A percentile compares a stretch with the other conserved stretches of the same genome.
Evolutionary conservation across 345 rosid species (phyloP).

Genomic region (Lepidium didymum): DNA sequence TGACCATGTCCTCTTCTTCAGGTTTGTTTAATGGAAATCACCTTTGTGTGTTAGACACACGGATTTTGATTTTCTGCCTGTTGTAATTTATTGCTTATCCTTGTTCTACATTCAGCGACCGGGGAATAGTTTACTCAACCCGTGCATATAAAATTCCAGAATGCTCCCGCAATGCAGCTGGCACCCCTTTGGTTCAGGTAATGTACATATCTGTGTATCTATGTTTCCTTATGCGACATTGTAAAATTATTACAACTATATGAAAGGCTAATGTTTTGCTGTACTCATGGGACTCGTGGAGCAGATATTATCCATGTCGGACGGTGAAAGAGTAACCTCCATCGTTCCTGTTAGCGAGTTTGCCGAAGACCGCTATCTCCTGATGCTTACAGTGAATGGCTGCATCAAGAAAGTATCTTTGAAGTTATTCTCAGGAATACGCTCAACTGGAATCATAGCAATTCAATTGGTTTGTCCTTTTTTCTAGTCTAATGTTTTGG

Average conservation of each 20-base stretch:
- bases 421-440: slow-evolving; percentile 72
- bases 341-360: slow-evolving; percentile 86
- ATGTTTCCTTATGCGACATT: background rate
- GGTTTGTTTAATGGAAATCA: slow-evolving; percentile 32
- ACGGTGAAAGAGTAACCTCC: slow-evolving; percentile 96
- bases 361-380: slow-evolving; percentile 65
- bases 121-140: slow-evolving; percentile 84
- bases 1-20: slow-evolving; percentile 88
- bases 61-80: background rate
- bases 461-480: slow-evolving; percentile 73
- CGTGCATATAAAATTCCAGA: slow-evolving; percentile 96
- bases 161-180: slow-evolving; percentile 84
- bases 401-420: slow-evolving; percentile 95
- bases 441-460: slow-evolving; percentile 96
- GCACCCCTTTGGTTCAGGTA: slow-evolving; percentile 92
- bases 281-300: slow-evolving; percentile 14
- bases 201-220: background rate
- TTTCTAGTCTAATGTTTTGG: background rate
- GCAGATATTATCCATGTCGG: slow-evolving; percentile 81
- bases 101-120: slow-evolving; percentile 47
- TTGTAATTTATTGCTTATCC: background rate
- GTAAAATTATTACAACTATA: background rate
- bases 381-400: slow-evolving; percentile 92
- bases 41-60: background rate
- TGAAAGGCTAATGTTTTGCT: slow-evolving; percentile 5